phyloP scores from a whole-genome alignment of 2,329 filamentous ascomycete genomes.

The Beauveria pseudobassiana region DNA sequence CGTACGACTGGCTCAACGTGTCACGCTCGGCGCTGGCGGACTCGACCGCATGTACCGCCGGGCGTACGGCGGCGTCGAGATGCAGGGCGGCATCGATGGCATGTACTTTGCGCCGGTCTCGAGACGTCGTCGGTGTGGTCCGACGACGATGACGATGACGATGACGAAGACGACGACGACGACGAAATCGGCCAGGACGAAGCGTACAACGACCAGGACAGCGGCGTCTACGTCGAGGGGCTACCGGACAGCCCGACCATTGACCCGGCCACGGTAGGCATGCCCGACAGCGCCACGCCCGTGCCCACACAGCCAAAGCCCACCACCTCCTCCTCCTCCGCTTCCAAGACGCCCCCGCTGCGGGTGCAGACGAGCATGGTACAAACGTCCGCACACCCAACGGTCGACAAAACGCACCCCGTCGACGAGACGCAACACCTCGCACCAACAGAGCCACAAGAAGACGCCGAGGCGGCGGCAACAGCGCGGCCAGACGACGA shows the following conservation, averaged over 20 bases:
- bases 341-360: conserved; percentile 20
- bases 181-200: not conserved
- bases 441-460: not conserved
- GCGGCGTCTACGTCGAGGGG: not conserved
- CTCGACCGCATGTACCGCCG: conserved; percentile 49
- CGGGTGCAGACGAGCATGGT: conserved; percentile 39
- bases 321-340: not conserved
- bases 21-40: conserved; percentile 42
- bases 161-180: conserved; percentile 9
- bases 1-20: conserved; percentile 51
- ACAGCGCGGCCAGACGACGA: conserved; percentile 18
- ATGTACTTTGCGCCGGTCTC: conserved; percentile 16
- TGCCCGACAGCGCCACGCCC: not conserved
- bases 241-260: not conserved
- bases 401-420: not conserved
- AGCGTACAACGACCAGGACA: not conserved
- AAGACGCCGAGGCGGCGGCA: not conserved
- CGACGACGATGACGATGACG: not conserved
- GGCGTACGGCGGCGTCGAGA: conserved; percentile 45
- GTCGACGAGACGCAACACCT: not conserved
- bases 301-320: not conserved
- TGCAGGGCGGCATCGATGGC: conserved; percentile 37
- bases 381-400: conserved; percentile 9
- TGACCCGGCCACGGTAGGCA: not conserved
- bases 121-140: not conserved